A percentile compares a stretch with the other conserved stretches of the same genome.
Conservation (phyloP, 352 stramenopile species). For the Phytophthora litchii region DNA sequence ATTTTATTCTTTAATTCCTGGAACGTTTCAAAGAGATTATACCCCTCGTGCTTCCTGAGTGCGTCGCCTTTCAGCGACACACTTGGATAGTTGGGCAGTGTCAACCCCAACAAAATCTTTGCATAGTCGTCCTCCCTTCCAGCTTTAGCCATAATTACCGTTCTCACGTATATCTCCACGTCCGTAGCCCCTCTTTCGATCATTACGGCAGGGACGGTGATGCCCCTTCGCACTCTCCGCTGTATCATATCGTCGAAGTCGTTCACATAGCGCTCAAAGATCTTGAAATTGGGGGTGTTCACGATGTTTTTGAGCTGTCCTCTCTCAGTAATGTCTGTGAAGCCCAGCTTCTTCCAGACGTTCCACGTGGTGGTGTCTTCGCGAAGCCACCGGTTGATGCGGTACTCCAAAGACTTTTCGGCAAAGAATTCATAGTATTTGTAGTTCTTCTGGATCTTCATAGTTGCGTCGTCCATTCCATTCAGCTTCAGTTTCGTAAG, state of each 20-base stretch:
- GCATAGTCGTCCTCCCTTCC: neutral
- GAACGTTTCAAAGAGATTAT: neutral
- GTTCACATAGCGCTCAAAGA: neutral
- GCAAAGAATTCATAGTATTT: conserved; percentile 5
- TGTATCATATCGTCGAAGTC: neutral
- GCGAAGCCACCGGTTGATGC: neutral
- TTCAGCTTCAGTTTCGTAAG: conserved; percentile 2
- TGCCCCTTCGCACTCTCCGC: neutral
- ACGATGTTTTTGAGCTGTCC: neutral
- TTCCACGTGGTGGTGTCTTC: neutral
- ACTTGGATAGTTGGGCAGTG: neutral
- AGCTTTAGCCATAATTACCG: neutral
- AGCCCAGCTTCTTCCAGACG: neutral
- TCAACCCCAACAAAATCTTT: conserved; percentile 2
- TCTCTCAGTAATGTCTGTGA: neutral
- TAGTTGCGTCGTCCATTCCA: neutral
- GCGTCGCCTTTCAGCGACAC: neutral
- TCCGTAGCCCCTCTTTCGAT: neutral
- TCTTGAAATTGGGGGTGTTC: neutral
- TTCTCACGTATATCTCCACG: neutral
- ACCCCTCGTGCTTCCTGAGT: neutral
- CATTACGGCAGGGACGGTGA: neutral
- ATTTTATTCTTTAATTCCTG: too few species aligned
- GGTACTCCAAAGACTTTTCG: neutral
- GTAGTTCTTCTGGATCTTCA: conserved; percentile 5